Percentiles rank a stretch among this genome's conserved stretches.
Conservation (phyloP, 192 early-diverging fungal species). For the Coemansia sp. region DNA sequence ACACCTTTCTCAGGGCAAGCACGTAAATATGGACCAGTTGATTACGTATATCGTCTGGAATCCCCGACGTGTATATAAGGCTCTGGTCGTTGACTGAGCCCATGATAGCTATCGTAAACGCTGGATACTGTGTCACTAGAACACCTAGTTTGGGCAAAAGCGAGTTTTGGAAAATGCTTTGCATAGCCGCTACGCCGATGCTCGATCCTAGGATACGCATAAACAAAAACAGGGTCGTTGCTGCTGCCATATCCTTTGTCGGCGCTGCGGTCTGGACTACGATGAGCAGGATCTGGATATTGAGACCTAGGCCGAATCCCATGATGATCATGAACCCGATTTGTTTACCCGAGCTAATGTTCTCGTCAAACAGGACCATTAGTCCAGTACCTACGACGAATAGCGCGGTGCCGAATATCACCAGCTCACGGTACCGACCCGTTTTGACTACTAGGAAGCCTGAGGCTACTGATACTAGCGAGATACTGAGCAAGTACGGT, state of each 20-base stretch:
- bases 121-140: slow-evolving; percentile 18
- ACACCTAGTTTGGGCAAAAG: slow-evolving; percentile 24
- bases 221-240: slow-evolving; percentile 67
- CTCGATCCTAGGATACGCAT: slow-evolving; percentile 63
- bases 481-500: slow-evolving; percentile 62
- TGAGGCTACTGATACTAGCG: slow-evolving; percentile 58
- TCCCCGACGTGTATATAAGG: slow-evolving; percentile 30
- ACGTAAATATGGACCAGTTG: slow-evolving; percentile 57
- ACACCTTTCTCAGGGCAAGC: slow-evolving; percentile 56
- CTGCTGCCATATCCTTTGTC: slow-evolving; percentile 62
- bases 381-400: slow-evolving; percentile 60
- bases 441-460: slow-evolving; percentile 58
- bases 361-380: slow-evolving; percentile 59
- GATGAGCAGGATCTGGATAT: slow-evolving; percentile 64
- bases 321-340: slow-evolving; percentile 59
- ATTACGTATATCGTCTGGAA: slow-evolving; percentile 36
- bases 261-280: slow-evolving; percentile 67
- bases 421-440: slow-evolving; percentile 55
- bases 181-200: slow-evolving; percentile 62
- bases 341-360: slow-evolving; percentile 54
- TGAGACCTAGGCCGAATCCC: slow-evolving; percentile 62
- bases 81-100: slow-evolving; percentile 39
- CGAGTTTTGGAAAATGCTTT: slow-evolving; percentile 59
- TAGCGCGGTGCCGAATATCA: slow-evolving; percentile 59
- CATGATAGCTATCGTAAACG: slow-evolving; percentile 17